A percentile compares a stretch with the other conserved stretches of the same genome.
Evolutionary conservation across 1,139 yeast genomes (phyloP).

Genomic region (Yarrowia galli): DNA sequence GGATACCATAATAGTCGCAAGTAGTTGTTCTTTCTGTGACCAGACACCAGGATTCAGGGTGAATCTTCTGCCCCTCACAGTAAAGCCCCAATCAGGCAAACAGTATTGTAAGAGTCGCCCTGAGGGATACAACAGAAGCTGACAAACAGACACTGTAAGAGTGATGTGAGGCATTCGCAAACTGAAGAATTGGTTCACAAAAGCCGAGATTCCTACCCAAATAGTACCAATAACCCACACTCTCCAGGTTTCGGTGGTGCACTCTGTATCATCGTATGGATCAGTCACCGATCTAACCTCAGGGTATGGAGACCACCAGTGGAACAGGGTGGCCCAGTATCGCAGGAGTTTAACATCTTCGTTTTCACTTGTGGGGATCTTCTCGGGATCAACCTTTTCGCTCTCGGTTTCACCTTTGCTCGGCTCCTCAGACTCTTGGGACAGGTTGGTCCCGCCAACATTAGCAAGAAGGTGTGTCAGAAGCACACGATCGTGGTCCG

Average conservation of each 20-base stretch:
- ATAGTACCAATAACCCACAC: conserved; percentile 62
- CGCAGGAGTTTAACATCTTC: conserved; percentile 1
- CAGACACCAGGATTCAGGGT: conserved; percentile 68
- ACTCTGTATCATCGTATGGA: conserved; percentile 53
- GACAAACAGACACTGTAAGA: conserved; percentile 59
- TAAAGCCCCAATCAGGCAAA: conserved; percentile 63
- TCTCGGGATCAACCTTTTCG: conserved; percentile 13
- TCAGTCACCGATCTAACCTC: conserved; percentile 68
- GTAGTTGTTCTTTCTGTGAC: conserved; percentile 73
- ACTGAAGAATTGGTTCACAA: conserved; percentile 64
- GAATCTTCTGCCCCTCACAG: conserved; percentile 52
- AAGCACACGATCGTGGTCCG: conserved; percentile 44
- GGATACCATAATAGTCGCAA: conserved; percentile 59
- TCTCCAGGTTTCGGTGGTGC: conserved; percentile 63
- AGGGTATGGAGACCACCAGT: conserved; percentile 57
- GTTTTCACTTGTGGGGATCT: neutral
- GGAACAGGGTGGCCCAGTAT: conserved; percentile 20
- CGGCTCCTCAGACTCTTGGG: neutral
- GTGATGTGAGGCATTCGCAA: conserved; percentile 62
- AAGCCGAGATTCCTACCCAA: conserved; percentile 64
- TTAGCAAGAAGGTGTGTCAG: neutral
- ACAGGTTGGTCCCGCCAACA: neutral
- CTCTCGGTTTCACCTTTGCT: neutral
- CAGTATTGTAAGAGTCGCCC: conserved; percentile 53
- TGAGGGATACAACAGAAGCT: conserved; percentile 64